Base-by-base conservation (phyloP, 208 protist genomes). In the Porcisia deanei region DNA sequence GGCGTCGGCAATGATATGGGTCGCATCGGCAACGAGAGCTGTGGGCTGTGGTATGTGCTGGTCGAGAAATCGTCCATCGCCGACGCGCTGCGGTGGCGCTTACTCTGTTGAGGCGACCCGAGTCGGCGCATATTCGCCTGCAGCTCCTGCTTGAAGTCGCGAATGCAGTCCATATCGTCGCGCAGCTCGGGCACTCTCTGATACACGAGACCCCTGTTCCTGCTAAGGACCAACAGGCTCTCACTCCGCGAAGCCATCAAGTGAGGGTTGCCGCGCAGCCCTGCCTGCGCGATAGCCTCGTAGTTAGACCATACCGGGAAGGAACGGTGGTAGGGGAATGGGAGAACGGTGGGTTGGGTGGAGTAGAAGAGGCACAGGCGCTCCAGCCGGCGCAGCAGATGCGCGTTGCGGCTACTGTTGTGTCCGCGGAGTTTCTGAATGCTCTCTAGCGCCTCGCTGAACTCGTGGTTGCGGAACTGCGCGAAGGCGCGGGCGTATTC, bases 391-490 rank as follows among this genome's bases (percentile, higher is more conserved):
- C 52, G 54, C 53, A 95, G 73, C 43, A 94, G 79, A 37, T 74
- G 75, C 22, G 79, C 61, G 67, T 67, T 76, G 7, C 59, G 75
- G 39, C 37, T 39, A 14, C 71, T 68, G 25, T 72, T 72, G 43
- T 37, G 53, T 57, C 59, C 4, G 5, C 85, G 82, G 14, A 92
- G 76, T 25, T 73, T 59, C 47, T 83, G 64, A 65, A 93, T 82
- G 43, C 84, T 79, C 0, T 71, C 71, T 25, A 93, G 59, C 34
- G 88, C 84, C 39, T 77, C 80, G 7, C 61, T 73, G 75, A 95
- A 97, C 20, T 92, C 80, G 72, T 97, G 91, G 65, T 91, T 84
- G 58, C 87, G 81, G 81, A 97, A 97, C 60, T 91, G 79, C 54
- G 83, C 85, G 65, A 95, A 97, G 25, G 83, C 88, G 16, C 88